Evolutionary conservation across 805 yeast species (phyloP), one percentile per base, ranked within the genome.

Genomic region (Candida sanyiensis): DNA sequence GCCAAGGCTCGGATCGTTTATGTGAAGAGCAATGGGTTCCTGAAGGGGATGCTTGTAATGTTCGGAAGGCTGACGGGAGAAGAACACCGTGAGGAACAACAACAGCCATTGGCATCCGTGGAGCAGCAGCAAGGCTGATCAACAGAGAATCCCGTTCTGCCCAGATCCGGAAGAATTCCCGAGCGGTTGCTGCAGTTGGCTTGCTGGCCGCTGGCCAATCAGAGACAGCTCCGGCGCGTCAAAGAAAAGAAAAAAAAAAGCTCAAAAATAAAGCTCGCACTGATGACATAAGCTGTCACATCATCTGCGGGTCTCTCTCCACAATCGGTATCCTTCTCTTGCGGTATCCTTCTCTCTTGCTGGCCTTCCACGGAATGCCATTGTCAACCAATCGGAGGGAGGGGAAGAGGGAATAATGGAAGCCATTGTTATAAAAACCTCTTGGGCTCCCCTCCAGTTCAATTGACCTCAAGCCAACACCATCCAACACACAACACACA

Each of bases 31-130:
- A 52, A 63, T 6, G 75, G 73, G 0, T 62, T 64, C 29, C 46
- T 67, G 25, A 75, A 76, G 44, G 88, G 85, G 0, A 55, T 79
- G 3, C 42, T 73, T 7, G 80, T 39, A 20, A 26, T 39, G 43
- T 39, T 23, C 23, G 43, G 43, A 3, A 26, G 29, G 19, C 28
- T 35, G 25, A 35, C 36, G 19, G 26, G 24, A 7, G 22, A 15
- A 7, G 23, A 20, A n/a, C 22, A 28, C 18, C n/a, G n/a, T n/a
- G n/a, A n/a, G n/a, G n/a, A n/a, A 4, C 8, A 5, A 27, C 18
- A 8, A 27, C 29, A 4, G 29, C 7, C 18, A 8, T n/a, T n/a
- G n/a, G n/a, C n/a, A n/a, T n/a, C n/a, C n/a, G n/a, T n/a, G n/a
- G n/a, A n/a, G n/a, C n/a, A n/a, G n/a, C n/a, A n/a, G n/a, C n/a